Conservation (phyloP, 331 rosid species). For the Cucumis variabilis region DNA sequence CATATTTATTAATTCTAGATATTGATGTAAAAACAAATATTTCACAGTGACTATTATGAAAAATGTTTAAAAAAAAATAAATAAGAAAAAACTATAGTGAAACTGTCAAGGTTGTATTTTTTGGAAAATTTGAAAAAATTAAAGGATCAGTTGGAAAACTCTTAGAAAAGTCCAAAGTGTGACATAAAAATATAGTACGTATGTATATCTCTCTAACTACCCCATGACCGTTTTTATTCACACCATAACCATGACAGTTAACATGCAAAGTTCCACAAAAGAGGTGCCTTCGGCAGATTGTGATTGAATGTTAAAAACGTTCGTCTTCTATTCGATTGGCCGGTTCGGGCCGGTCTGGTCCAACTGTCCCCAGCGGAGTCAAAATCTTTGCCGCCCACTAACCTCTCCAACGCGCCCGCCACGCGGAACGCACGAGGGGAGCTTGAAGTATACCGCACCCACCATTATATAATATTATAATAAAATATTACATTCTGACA, state of each 20-base stretch:
- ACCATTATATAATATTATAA: not conserved
- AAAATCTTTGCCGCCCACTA: slow-evolving; percentile 19
- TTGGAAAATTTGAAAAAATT: not conserved
- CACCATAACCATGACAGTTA: not conserved
- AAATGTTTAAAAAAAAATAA: too few species aligned
- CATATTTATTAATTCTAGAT: too few species aligned
- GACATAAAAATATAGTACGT: not conserved
- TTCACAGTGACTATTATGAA: too few species aligned
- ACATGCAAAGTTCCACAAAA: not conserved
- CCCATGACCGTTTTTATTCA: not conserved
- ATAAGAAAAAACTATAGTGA: not conserved
- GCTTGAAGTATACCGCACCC: not conserved
- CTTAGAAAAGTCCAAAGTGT: not conserved
- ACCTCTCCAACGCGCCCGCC: slow-evolving; percentile 14
- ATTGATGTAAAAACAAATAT: too few species aligned
- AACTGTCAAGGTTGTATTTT: not conserved
- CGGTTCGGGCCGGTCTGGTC: slow-evolving; percentile 18
- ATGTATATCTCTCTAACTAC: not conserved
- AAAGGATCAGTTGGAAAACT: not conserved
- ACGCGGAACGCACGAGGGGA: slow-evolving; percentile 11
- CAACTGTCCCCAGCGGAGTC: slow-evolving; percentile 6
- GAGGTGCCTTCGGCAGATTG: not conserved
- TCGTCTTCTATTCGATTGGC: not conserved
- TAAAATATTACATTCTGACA: not conserved
- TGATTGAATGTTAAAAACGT: not conserved